Evolutionary conservation across 2,329 filamentous ascomycete species (phyloP).

Genomic region (Sporothrix sp.): DNA sequence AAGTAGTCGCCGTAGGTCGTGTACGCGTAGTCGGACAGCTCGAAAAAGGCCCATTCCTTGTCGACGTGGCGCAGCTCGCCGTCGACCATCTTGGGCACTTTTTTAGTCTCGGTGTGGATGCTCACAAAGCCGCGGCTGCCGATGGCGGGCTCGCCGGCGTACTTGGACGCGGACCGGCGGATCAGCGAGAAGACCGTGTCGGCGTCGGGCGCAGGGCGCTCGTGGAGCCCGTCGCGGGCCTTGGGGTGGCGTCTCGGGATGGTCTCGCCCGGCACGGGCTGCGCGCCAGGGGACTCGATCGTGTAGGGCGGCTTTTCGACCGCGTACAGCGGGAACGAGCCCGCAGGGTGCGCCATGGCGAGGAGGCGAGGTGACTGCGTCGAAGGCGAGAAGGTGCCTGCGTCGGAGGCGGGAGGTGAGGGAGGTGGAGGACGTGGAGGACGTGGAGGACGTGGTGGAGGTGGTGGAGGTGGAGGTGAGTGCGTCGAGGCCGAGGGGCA

Average conservation of each 20-base stretch:
- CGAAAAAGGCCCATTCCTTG: slow-evolving; percentile 86
- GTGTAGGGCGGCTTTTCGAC: slow-evolving; percentile 65
- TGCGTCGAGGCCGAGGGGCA: too few relatives aligned
- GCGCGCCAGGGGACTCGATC: slow-evolving; percentile 57
- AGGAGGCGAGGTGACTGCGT: not conserved
- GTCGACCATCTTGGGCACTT: slow-evolving; percentile 79
- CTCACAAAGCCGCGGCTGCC: slow-evolving; percentile 65
- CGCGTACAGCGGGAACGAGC: slow-evolving; percentile 44
- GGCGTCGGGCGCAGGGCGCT: slow-evolving; percentile 57
- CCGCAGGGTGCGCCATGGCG: slow-evolving; percentile 19
- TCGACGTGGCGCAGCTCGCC: slow-evolving; percentile 71
- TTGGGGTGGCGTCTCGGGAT: slow-evolving; percentile 66
- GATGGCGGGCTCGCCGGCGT: slow-evolving; percentile 54
- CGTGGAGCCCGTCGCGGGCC: slow-evolving; percentile 60
- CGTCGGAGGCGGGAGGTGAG: not conserved
- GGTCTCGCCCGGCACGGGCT: slow-evolving; percentile 69
- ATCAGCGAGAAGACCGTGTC: slow-evolving; percentile 73
- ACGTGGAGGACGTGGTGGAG: not conserved
- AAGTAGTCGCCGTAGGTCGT: slow-evolving; percentile 73
- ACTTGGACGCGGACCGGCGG: slow-evolving; percentile 53
- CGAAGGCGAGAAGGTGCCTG: too few relatives aligned
- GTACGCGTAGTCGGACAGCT: slow-evolving; percentile 69
- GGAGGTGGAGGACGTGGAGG: not conserved
- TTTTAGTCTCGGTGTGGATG: slow-evolving; percentile 76
- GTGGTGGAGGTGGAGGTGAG: not conserved